Conservation (phyloP, 2,329 filamentous ascomycete genomes). For the Myriosclerotinia curreyana region DNA sequence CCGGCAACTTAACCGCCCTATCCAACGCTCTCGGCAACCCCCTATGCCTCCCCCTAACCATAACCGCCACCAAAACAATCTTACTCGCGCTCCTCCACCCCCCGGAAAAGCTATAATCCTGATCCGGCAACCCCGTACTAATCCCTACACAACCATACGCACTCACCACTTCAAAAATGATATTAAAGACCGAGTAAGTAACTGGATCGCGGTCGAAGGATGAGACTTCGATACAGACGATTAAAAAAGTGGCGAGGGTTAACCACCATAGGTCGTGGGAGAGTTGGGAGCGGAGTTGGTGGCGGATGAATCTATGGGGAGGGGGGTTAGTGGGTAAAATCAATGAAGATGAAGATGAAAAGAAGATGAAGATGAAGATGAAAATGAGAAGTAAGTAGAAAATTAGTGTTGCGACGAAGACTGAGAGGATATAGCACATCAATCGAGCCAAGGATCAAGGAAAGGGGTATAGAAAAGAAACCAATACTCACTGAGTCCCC, state of each 20-base stretch:
- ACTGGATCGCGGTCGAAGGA: conserved; percentile 51
- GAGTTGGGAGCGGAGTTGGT: conserved; percentile 61
- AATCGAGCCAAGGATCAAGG: too few species aligned
- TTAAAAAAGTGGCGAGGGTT: conserved; percentile 56
- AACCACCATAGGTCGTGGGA: conserved; percentile 67
- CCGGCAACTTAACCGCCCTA: conserved; percentile 49
- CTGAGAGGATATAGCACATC: too few species aligned
- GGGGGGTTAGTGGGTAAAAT: background rate
- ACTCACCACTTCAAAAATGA: conserved; percentile 56
- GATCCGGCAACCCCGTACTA: conserved; percentile 52
- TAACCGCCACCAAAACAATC: conserved; percentile 55
- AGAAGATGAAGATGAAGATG: conserved; percentile 9
- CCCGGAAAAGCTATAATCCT: conserved; percentile 55
- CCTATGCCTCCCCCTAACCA: conserved; percentile 55
- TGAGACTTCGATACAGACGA: conserved; percentile 57
- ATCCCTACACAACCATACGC: conserved; percentile 63
- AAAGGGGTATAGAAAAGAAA: too few species aligned
- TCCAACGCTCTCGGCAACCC: conserved; percentile 56
- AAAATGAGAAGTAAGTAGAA: too few species aligned
- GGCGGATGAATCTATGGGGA: conserved; percentile 31
- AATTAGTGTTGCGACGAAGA: too few species aligned
- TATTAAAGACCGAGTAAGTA: conserved; percentile 57
- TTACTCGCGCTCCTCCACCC: conserved; percentile 55
- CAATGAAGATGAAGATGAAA: background rate
- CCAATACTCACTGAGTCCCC: background rate